Conservation (phyloP, 306 rosid species). For the Corylus americana region DNA sequence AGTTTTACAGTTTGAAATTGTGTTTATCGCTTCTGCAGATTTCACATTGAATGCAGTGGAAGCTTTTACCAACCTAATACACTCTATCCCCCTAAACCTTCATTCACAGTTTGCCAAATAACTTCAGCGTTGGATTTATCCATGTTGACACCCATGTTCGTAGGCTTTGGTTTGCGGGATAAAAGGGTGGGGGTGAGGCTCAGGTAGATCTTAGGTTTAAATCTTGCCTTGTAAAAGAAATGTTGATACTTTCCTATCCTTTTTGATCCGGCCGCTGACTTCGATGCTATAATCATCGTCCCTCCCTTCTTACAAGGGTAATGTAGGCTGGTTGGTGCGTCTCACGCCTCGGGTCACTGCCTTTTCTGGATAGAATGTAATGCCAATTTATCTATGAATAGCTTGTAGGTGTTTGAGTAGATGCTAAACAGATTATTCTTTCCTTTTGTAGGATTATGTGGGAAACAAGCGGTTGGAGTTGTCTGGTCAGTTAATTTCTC, state of each 20-base stretch:
- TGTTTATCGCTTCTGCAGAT: not conserved
- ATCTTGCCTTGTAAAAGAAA: not conserved
- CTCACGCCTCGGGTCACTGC: not conserved
- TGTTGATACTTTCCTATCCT: too few relatives aligned
- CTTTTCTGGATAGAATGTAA: not conserved
- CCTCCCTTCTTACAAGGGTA: not conserved
- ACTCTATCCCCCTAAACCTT: not conserved
- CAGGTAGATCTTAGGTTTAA: not conserved
- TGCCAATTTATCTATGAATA: not conserved
- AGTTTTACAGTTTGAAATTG: not conserved
- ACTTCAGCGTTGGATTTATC: not conserved
- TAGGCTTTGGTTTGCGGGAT: not conserved
- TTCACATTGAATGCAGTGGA: not conserved
- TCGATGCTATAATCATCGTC: too few relatives aligned
- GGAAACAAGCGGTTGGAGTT: conserved; percentile 95
- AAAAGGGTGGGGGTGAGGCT: not conserved
- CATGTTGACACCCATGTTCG: not conserved
- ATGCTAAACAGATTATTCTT: not conserved
- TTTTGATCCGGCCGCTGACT: too few relatives aligned
- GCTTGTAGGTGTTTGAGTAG: not conserved
- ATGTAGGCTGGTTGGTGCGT: not conserved
- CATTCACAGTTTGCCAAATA: not conserved
- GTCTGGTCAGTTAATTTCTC: conserved; percentile 85
- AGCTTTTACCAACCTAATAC: not conserved
- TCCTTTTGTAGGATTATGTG: conserved; percentile 71